phyloP scores from a whole-genome alignment of 192 early-diverging fungal species.

The Paraglomus occultum region DNA sequence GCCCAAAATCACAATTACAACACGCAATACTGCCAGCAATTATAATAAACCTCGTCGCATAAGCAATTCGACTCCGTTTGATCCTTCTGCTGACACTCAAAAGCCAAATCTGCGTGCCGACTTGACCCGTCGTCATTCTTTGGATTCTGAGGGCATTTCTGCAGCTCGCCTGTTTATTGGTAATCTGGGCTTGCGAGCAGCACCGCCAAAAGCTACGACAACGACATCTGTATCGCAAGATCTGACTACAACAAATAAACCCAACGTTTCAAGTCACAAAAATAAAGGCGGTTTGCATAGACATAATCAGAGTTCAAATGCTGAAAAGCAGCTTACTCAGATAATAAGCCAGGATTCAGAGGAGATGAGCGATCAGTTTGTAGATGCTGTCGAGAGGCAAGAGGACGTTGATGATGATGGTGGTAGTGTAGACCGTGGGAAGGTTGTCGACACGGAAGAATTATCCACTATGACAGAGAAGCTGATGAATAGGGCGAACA shows the following conservation, averaged over 20 bases:
- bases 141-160: conserved; percentile 5
- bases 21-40: background rate
- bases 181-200: conserved; percentile 12
- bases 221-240: conserved; percentile 19
- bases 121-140: conserved; percentile 1
- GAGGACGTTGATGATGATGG: background rate
- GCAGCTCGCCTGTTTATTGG: conserved; percentile 20
- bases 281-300: background rate
- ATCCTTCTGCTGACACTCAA: conserved; percentile 1
- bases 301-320: background rate
- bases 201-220: conserved; percentile 10
- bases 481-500: background rate
- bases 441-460: background rate
- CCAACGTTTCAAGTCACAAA: background rate
- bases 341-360: conserved; percentile 25
- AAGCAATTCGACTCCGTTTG: background rate
- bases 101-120: background rate
- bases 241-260: background rate
- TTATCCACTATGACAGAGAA: background rate
- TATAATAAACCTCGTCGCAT: background rate
- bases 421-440: background rate
- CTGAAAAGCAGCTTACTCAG: background rate
- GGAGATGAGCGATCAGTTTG: conserved; percentile 21
- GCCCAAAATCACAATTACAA: background rate
- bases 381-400: conserved; percentile 27